phyloP scores from a whole-genome alignment of 2,329 filamentous ascomycete species.

The Ophiostoma populinum region DNA sequence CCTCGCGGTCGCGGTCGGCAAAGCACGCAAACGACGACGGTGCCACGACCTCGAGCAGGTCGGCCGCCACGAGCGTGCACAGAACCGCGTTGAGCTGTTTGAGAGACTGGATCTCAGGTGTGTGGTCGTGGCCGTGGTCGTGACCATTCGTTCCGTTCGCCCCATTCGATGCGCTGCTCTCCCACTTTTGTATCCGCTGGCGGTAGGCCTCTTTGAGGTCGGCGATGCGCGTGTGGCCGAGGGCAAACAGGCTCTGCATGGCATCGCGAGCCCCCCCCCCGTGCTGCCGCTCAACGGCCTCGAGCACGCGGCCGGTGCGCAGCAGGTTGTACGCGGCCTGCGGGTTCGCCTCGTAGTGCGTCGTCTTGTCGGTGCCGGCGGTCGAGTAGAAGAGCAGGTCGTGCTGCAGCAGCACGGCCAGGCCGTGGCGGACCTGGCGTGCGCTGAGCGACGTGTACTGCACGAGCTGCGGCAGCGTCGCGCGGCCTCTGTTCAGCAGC shows the following conservation, averaged over 20 bases:
- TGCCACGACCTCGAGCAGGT: constrained; percentile 49
- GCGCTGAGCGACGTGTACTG: constrained; percentile 55
- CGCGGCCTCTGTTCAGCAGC: constrained; percentile 63
- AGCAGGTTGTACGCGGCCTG: constrained; percentile 66
- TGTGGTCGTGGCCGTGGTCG: constrained; percentile 4
- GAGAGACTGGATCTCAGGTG: constrained; percentile 25
- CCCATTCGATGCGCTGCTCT: constrained; percentile 11
- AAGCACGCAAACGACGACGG: constrained; percentile 40
- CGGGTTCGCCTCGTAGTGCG: constrained; percentile 68
- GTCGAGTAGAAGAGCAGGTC: constrained; percentile 62
- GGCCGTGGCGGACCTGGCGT: constrained; percentile 63
- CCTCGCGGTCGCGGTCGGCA: constrained; percentile 40
- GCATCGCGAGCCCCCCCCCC: constrained; percentile 59
- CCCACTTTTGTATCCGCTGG: constrained; percentile 13
- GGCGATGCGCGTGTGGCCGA: constrained; percentile 59
- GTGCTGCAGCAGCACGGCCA: constrained; percentile 76
- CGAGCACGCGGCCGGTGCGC: constrained; percentile 64
- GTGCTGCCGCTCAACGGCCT: constrained; percentile 55
- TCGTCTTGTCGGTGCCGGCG: constrained; percentile 36
- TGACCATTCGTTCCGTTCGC: not conserved
- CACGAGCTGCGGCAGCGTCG: constrained; percentile 50
- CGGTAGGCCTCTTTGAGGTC: constrained; percentile 50
- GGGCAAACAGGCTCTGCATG: constrained; percentile 54
- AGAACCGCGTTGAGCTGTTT: constrained; percentile 32
- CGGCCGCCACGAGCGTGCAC: constrained; percentile 40